Percentiles rank a stretch among this genome's conserved stretches.
phyloP scores from a whole-genome alignment of 805 yeast species.

The Candida ovalis region DNA sequence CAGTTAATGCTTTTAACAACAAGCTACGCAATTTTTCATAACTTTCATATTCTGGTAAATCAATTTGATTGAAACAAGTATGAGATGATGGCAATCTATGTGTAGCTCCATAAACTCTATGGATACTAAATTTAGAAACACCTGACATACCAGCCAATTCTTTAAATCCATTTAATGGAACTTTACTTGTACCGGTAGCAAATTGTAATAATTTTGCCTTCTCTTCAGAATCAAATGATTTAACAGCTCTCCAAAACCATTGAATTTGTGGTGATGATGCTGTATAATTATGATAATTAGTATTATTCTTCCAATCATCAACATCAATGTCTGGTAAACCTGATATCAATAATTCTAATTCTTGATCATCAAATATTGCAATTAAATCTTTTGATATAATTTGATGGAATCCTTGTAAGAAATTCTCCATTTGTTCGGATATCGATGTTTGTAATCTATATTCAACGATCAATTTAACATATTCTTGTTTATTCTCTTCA shows the following conservation, averaged over 20 bases:
- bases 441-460: slow-evolving; percentile 81
- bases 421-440: slow-evolving; percentile 80
- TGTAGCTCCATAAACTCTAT: slow-evolving; percentile 79
- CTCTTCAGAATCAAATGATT: slow-evolving; percentile 90
- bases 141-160: slow-evolving; percentile 88
- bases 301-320: slow-evolving; percentile 90
- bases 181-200: slow-evolving; percentile 96
- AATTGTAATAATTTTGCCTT: slow-evolving; percentile 91
- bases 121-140: slow-evolving; percentile 79
- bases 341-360: slow-evolving; percentile 83
- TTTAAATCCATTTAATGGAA: slow-evolving; percentile 90
- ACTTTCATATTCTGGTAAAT: slow-evolving; percentile 86
- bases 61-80: slow-evolving; percentile 91
- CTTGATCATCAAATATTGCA: slow-evolving; percentile 91
- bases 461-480: slow-evolving; percentile 81
- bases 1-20: slow-evolving; percentile 79
- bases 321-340: slow-evolving; percentile 97
- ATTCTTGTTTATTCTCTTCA: slow-evolving; percentile 85
- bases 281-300: slow-evolving; percentile 76
- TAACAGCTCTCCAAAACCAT: slow-evolving; percentile 98
- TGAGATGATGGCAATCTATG: slow-evolving; percentile 93
- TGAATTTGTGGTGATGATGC: slow-evolving; percentile 81
- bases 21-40: slow-evolving; percentile 84
- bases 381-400: slow-evolving; percentile 81
- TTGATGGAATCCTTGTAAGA: slow-evolving; percentile 84